Evolutionary conservation across 768 basidiomycete genomes (phyloP).

Genomic region (Collybiopsis luxurians): DNA sequence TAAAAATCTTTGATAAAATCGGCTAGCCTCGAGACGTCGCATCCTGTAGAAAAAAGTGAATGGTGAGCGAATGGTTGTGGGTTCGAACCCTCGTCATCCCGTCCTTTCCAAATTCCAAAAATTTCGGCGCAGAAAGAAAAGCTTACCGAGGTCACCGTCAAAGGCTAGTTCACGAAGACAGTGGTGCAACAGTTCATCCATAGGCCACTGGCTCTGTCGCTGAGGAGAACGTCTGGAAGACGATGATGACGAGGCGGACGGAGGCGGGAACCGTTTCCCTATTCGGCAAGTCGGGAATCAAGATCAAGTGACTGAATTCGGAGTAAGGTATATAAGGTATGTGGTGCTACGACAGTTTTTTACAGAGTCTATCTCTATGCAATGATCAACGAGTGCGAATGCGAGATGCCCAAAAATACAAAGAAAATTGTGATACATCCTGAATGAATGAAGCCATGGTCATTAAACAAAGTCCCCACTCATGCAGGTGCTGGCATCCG

Average conservation of each 20-base stretch:
- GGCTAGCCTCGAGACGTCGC: slow-evolving; percentile 64
- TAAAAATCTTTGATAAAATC: slow-evolving; percentile 74
- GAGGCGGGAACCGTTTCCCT: background rate
- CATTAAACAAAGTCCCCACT: background rate
- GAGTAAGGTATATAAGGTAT: background rate
- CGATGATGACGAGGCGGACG: too few relatives aligned
- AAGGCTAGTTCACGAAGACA: slow-evolving; percentile 86
- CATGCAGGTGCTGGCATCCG: slow-evolving; percentile 28
- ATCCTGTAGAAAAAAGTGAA: slow-evolving; percentile 47
- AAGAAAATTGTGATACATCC: background rate
- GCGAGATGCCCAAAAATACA: background rate
- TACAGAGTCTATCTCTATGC: too few relatives aligned
- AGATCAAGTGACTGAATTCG: background rate
- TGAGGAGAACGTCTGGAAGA: too few relatives aligned
- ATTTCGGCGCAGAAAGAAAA: slow-evolving; percentile 29
- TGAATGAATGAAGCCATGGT: background rate
- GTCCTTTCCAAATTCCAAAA: background rate
- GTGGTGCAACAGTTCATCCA: slow-evolving; percentile 86
- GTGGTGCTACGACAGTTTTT: background rate
- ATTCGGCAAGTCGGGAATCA: background rate
- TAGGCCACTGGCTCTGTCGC: too few relatives aligned
- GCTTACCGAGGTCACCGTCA: slow-evolving; percentile 87
- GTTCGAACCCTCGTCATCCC: slow-evolving; percentile 40
- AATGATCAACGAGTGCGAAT: background rate
- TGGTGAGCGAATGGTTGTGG: slow-evolving; percentile 22